A percentile compares a stretch with the other conserved stretches of the same genome.
Evolutionary conservation across 2,329 filamentous ascomycete species (phyloP).

Genomic region (Fusarium paranaense): DNA sequence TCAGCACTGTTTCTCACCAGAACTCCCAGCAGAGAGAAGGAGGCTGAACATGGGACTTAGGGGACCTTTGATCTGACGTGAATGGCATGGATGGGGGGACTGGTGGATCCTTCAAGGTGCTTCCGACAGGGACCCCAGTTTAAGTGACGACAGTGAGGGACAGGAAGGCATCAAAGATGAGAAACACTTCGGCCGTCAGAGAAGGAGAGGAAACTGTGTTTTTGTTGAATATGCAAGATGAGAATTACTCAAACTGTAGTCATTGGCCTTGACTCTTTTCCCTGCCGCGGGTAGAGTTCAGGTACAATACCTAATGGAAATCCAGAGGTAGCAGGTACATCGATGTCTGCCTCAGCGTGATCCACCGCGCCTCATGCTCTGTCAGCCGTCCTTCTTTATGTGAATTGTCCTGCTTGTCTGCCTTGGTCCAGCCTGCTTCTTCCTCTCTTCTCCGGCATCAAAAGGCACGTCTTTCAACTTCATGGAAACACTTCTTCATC

Average conservation of each 20-base stretch:
- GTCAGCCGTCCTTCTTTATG: background rate
- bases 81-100: conserved; percentile 25
- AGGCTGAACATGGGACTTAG: background rate
- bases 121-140: conserved; percentile 35
- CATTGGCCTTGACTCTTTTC: background rate
- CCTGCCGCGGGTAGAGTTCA: conserved; percentile 1
- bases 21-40: background rate
- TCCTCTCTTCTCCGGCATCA: background rate
- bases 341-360: conserved; percentile 15
- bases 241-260: background rate
- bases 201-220: background rate
- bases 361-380: conserved; percentile 16
- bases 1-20: too few relatives aligned
- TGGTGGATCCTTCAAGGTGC: conserved; percentile 22
- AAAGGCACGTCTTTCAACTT: background rate
- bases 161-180: conserved; percentile 32
- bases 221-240: background rate
- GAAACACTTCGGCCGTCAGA: conserved; percentile 14
- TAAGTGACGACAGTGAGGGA: conserved; percentile 34
- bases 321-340: conserved; percentile 11
- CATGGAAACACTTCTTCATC: background rate
- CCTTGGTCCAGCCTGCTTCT: background rate
- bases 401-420: conserved; percentile 3
- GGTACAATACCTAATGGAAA: conserved; percentile 12
- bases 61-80: conserved; percentile 30